A percentile compares a stretch with the other conserved stretches of the same genome.
Evolutionary conservation across 306 rosid species (phyloP).

Genomic region (Cajanus cajan): DNA sequence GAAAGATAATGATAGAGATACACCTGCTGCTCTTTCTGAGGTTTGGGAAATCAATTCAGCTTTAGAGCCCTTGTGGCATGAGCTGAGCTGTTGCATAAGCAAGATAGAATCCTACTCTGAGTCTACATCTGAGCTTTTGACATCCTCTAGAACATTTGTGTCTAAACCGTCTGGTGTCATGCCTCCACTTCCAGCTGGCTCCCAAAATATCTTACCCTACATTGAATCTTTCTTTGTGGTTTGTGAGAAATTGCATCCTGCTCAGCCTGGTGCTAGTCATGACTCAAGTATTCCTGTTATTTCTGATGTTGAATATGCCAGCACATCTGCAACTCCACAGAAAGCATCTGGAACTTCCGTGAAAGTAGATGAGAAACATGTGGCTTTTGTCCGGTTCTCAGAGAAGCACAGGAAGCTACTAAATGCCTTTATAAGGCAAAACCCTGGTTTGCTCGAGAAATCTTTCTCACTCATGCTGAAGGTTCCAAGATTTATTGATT

Average conservation of each 20-base stretch:
- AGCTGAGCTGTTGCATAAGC: conserved; percentile 89
- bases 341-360: conserved; percentile 51
- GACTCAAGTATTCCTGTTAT: conserved; percentile 56
- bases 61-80: conserved; percentile 95
- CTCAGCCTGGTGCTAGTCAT: conserved; percentile 65
- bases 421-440: conserved; percentile 96
- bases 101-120: conserved; percentile 93
- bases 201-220: conserved; percentile 94
- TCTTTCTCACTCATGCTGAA: conserved; percentile 93
- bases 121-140: conserved; percentile 51
- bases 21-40: conserved; percentile 62
- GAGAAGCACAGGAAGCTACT: conserved; percentile 95
- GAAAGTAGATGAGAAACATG: conserved; percentile 83
- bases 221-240: conserved; percentile 98
- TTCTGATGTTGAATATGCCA: conserved; percentile 71
- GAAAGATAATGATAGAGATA: conserved; percentile 52
- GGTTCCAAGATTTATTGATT: conserved; percentile 93
- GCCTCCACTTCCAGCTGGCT: conserved; percentile 94
- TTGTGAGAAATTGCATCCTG: conserved; percentile 94
- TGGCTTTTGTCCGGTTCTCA: conserved; percentile 78
- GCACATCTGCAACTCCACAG: conserved; percentile 62
- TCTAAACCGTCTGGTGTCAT: conserved; percentile 72
- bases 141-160: conserved; percentile 56
- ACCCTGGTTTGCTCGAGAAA: conserved; percentile 95
- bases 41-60: conserved; percentile 84